Base-by-base conservation (phyloP, 129 eudicot species). In the Artemisia argyi region DNA sequence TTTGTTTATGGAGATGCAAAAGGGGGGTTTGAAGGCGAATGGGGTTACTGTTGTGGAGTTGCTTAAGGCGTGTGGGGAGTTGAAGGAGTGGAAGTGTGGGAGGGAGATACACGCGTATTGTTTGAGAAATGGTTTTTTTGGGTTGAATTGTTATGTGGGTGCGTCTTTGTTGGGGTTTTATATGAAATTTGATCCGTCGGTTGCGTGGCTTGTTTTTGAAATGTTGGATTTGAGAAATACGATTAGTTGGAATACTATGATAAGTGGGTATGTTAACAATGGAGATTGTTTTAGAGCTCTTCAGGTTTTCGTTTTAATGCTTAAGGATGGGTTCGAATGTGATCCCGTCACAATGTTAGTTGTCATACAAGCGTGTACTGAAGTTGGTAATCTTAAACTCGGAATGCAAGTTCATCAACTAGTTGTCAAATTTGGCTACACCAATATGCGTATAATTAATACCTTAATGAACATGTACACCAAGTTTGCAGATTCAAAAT, bases 391-490 rank as follows among this genome's bases (percentile, higher is more conserved):
- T 57, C 54, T 72, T 48, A 47, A 59, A 69, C 26, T 83, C 19
- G 82, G 92, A 44, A 30, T 69, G 81, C 92, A 86, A 76, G 79
- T 86, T 64, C 92, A 86, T 76, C 88, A 86, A 61, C 66, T 83
- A 22, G 88, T 77, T 39, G 68, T 81, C 66, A 83, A 86, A 73
- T 63, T 54, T 54, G 83, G 75, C 17, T 78, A 75, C 53, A 61
- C n/a, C 72, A 82, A 76, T 79, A 60, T 73, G 76, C 63, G 51
- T 49, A 78, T 81, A 39, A 50, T 64, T 7, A 81, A 78, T 20
- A 74, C 86, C 12, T 68, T 86, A 79, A 51, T 86, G 48, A 81
- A 83, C 61, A 68, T 86, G 82, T 86, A 86, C 64, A 35, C 49
- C 49, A 78, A 76, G 42, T 75, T n/a, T 62, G 66, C 63, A 65